Base-by-base conservation (phyloP, 1,284 basidiomycete genomes). In the Ganoderma multipileum region DNA sequence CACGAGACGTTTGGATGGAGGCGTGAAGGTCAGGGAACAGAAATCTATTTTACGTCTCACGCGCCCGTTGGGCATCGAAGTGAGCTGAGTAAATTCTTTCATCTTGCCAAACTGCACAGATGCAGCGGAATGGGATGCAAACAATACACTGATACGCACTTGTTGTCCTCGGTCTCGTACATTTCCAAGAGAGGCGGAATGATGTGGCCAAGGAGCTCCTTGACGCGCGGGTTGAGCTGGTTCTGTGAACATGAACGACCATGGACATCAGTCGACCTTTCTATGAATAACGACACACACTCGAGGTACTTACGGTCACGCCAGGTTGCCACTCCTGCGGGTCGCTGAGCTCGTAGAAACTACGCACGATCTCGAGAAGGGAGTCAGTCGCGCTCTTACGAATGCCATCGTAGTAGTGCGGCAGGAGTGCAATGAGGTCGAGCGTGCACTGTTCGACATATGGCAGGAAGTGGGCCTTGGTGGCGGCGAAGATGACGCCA, bases 401-500 rank as follows among this genome's bases (percentile, higher is more conserved):
- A 82, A 99, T 98, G 42, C 97, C 98, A 81, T 99, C 97, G 82
- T 99, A 99, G 83, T 98, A 99, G 82, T 98, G 96, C 36, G 91
- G 84, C 42, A 99, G 86, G 63, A 98, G 86, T n/a, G 85, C 83
- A 73, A 95, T 86, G 60, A 99, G 89, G 77, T 96, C 94, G 68
- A 95, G 85, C 63, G 95, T 90, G 76, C 89, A 92, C 71, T 83
- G 82, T 80, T 95, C 93, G 68, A 95, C 89, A 80, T 90, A 99
- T 5, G 96, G 96, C 74, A 99, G 84, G 90, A 98, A 99, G 76
- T 94, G 91, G 50, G 81, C 81, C 77, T 91, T 90, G 64, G 96
- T 97, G 60, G 94, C 87, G 55, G 89, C 85, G 80, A 99, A 99
- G 70, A 99, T 83, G 65, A 95, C 93, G 67, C 97, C 96, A 71